These are phyloP conservation scores for Diaporthe citriasiana DNA, from an alignment of 2,329 filamentous ascomycete species.

Conservation along the genomic window DNA sequence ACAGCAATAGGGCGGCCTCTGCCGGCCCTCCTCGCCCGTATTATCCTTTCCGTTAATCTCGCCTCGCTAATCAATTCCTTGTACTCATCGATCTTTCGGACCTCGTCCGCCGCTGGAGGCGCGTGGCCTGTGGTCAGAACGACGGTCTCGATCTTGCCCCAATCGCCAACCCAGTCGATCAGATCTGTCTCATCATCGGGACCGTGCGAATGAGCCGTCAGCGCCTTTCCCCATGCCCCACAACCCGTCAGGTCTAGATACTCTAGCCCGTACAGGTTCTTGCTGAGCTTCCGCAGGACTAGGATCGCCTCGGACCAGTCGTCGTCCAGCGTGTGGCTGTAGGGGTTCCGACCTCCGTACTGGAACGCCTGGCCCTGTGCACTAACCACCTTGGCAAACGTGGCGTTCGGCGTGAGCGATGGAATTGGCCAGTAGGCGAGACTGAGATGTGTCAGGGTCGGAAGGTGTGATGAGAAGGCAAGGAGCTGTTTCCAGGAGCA, in stretches of 20 bases:
- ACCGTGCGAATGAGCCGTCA: conserved; percentile 54
- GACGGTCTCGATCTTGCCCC: conserved; percentile 66
- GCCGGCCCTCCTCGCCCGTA: conserved; percentile 61
- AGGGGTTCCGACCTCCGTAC: conserved; percentile 69
- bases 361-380: conserved; percentile 60
- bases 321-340: conserved; percentile 70
- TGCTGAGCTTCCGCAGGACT: conserved; percentile 68
- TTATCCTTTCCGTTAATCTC: conserved; percentile 61
- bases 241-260: conserved; percentile 75
- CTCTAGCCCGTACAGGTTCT: conserved; percentile 69
- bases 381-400: conserved; percentile 61
- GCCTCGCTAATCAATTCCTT: conserved; percentile 56
- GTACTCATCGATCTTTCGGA: conserved; percentile 51
- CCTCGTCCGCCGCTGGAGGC: conserved; percentile 50
- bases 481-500: conserved; percentile 73
- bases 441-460: conserved; percentile 71
- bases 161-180: conserved; percentile 68
- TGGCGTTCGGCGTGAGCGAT: conserved; percentile 68
- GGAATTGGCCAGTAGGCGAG: conserved; percentile 75
- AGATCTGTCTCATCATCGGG: conserved; percentile 57
- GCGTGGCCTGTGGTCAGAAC: conserved; percentile 61
- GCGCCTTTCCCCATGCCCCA: conserved; percentile 65
- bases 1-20: conserved; percentile 65
- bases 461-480: conserved; percentile 64
- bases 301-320: conserved; percentile 73